Evolutionary conservation across 2,329 filamentous ascomycete species (phyloP).

Genomic region (Immersiporthe knoxdaviesiana): DNA sequence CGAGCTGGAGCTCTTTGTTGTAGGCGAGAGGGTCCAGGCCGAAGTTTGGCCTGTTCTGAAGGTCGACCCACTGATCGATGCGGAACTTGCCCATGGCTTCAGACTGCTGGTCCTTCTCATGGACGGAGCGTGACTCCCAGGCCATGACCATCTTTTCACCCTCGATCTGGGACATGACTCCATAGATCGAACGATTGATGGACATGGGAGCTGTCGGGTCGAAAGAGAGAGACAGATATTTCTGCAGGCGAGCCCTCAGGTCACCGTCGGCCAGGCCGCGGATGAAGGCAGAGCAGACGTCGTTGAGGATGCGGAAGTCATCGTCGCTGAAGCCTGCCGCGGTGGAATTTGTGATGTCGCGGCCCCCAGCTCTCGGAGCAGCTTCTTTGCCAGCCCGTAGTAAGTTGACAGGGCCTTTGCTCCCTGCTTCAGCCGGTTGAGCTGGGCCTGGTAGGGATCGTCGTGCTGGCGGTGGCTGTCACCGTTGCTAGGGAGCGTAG

Average conservation of each 20-base stretch:
- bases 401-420: slow-evolving; percentile 49
- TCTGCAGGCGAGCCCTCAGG: slow-evolving; percentile 49
- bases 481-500: not conserved
- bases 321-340: slow-evolving; percentile 44
- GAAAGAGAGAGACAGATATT: slow-evolving; percentile 52
- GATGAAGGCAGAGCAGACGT: slow-evolving; percentile 58
- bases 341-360: slow-evolving; percentile 55
- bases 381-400: slow-evolving; percentile 52
- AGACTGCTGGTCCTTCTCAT: slow-evolving; percentile 40
- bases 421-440: slow-evolving; percentile 45
- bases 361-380: slow-evolving; percentile 53
- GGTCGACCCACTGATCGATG: slow-evolving; percentile 50
- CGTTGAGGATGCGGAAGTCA: slow-evolving; percentile 55
- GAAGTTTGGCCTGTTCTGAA: slow-evolving; percentile 46
- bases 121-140: slow-evolving; percentile 46
- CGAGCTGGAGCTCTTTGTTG: slow-evolving; percentile 56
- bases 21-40: slow-evolving; percentile 53
- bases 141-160: slow-evolving; percentile 57
- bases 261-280: slow-evolving; percentile 53
- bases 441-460: slow-evolving; percentile 11
- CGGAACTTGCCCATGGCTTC: slow-evolving; percentile 43
- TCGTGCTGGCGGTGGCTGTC: slow-evolving; percentile 12
- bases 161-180: slow-evolving; percentile 58
- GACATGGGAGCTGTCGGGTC: slow-evolving; percentile 34
- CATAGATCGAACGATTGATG: slow-evolving; percentile 52